These are phyloP conservation scores for Mucor saturninus DNA, from an alignment of 371 early-diverging fungal species.

Conservation along the genomic window DNA sequence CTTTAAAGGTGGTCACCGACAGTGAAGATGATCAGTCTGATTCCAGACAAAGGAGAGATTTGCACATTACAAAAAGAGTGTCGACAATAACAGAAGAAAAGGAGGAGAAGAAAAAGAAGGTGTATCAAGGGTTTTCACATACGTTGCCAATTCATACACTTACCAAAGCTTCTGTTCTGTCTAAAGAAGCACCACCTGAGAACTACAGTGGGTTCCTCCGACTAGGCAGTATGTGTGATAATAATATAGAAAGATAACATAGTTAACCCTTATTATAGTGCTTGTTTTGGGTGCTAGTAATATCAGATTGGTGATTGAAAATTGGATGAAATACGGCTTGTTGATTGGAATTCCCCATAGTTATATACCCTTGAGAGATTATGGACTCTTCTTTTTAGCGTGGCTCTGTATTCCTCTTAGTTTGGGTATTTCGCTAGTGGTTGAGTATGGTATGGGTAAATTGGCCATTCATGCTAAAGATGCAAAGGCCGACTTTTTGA, in stretches of 20 bases:
- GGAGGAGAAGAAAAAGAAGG: conserved; percentile 27
- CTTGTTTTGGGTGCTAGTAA: conserved; percentile 84
- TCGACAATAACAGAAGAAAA: conserved; percentile 40
- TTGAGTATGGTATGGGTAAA: conserved; percentile 59
- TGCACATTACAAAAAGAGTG: conserved; percentile 42
- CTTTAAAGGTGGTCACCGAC: conserved; percentile 52
- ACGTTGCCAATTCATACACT: conserved; percentile 69
- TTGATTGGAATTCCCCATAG: conserved; percentile 69
- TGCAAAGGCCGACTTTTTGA: conserved; percentile 41
- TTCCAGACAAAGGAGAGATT: conserved; percentile 39
- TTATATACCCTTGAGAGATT: conserved; percentile 60
- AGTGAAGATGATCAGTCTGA: conserved; percentile 58
- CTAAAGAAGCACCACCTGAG: conserved; percentile 79
- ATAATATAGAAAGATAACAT: background rate
- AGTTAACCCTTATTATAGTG: conserved; percentile 47
- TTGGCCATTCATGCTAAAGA: conserved; percentile 38
- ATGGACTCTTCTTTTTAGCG: conserved; percentile 54
- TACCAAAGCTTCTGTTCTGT: conserved; percentile 65
- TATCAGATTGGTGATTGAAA: conserved; percentile 84
- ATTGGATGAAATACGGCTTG: conserved; percentile 88
- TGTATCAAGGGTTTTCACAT: conserved; percentile 50
- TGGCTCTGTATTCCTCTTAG: conserved; percentile 56
- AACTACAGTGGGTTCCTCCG: conserved; percentile 75
- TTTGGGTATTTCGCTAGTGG: conserved; percentile 54
- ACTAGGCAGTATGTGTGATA: conserved; percentile 60